Percentiles rank a stretch among this genome's conserved stretches.
Conservation (phyloP, 2,329 filamentous ascomycete genomes). For the Sporothrix globosa region DNA sequence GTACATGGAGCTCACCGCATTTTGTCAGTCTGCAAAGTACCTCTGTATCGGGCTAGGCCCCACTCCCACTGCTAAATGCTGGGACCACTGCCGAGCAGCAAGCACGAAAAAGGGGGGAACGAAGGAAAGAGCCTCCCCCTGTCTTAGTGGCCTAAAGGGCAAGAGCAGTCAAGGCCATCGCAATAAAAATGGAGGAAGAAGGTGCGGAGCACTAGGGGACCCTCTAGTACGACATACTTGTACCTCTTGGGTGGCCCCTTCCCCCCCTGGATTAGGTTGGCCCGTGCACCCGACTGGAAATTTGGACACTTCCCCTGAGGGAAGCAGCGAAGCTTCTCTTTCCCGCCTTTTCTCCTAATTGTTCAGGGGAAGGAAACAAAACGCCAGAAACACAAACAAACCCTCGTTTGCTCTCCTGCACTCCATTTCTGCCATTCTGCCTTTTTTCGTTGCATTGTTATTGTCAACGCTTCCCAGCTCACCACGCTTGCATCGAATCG, state of each 20-base stretch:
- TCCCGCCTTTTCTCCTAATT: constrained; percentile 35
- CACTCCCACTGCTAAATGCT: too few relatives aligned
- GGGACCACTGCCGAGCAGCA: constrained; percentile 21
- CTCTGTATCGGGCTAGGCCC: constrained; percentile 29
- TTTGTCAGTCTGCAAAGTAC: not conserved
- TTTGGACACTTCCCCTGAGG: constrained; percentile 38
- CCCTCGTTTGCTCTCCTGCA: constrained; percentile 18
- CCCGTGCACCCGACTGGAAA: constrained; percentile 39
- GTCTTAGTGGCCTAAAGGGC: not conserved
- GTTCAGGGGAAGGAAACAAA: constrained; percentile 31
- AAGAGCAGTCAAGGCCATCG: constrained; percentile 29
- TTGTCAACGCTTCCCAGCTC: constrained; percentile 10
- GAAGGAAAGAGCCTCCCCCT: constrained; percentile 8
- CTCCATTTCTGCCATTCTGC: constrained; percentile 21
- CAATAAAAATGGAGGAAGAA: constrained; percentile 30
- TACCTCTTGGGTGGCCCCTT: constrained; percentile 34
- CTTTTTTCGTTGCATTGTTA: constrained; percentile 13
- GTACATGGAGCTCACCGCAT: not conserved
- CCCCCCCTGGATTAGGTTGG: constrained; percentile 36
- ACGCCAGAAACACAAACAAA: constrained; percentile 35
- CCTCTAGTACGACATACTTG: not conserved
- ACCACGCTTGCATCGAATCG: constrained; percentile 21
- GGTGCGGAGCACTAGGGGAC: constrained; percentile 24
- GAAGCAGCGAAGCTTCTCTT: constrained; percentile 36
- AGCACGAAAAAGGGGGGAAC: constrained; percentile 28